A percentile compares a stretch with the other conserved stretches of the same genome.
Conservation (phyloP, 345 rosid genomes). For the Corchorus olitorius region DNA sequence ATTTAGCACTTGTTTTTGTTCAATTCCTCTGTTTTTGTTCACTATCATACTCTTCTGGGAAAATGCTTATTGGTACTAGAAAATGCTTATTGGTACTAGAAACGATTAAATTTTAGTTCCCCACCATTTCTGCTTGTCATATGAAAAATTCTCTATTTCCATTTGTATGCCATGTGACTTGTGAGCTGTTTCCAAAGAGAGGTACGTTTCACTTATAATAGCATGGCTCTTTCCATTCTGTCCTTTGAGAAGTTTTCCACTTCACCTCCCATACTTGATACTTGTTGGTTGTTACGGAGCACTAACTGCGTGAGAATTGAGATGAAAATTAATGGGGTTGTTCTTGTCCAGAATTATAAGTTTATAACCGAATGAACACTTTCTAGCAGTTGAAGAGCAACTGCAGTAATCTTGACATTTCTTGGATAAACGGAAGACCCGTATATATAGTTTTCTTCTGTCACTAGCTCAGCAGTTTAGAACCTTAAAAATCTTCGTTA, state of each 20-base stretch:
- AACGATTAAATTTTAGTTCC: background rate
- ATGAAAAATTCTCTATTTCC: background rate
- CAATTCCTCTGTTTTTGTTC: background rate
- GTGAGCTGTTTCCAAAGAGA: background rate
- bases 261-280: background rate
- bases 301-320: too few relatives aligned
- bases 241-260: constrained; percentile 3
- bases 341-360: background rate
- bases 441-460: background rate
- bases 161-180: background rate
- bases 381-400: background rate
- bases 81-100: background rate
- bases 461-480: background rate
- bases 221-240: background rate
- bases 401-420: background rate
- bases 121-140: background rate
- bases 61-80: background rate
- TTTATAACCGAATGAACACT: background rate
- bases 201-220: too few relatives aligned
- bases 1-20: too few relatives aligned
- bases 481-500: background rate
- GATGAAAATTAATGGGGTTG: background rate
- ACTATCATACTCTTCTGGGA: background rate
- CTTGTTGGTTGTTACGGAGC: background rate
- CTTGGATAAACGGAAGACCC: background rate